Evolutionary conservation across 108 stramenopile species (phyloP), one percentile per base, ranked within the genome.

Genomic region (Nitzschia sp.): DNA sequence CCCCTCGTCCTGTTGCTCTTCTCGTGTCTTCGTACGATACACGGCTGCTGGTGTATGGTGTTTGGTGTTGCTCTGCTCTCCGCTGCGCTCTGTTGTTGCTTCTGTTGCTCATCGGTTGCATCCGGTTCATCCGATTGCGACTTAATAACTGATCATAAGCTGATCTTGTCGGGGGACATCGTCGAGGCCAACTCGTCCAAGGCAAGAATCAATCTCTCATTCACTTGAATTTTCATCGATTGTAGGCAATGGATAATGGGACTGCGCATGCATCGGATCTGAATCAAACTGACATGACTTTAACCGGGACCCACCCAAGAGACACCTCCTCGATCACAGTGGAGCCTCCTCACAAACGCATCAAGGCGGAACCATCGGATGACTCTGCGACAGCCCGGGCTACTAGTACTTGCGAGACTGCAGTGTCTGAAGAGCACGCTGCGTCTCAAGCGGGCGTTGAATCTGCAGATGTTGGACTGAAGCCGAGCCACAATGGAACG

Each of bases 321-420:
- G 48, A 50, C 4, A 21, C 4, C 4, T 5, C 48, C 19, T 50
- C 48, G 17, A 5, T 28, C 28, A 23, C 45, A 16, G 26, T 28
- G 17, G 67, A 68, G 52, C 71, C 71, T 25, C 53, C 50, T 35
- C 53, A 15, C n/a, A 73, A 73, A 28, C 63, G 64, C 5, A 58
- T 65, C 45, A 73, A 73, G 48, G 6, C 59, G 21, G 71, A 72
- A 46, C 8, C 59, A 19, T 47, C 11, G 11, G 59, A n/a, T 26
- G 32, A 6, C 17, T 11, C 17, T 50, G 48, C 48, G 19, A 50
- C 21, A 50, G 21, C 19, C 4, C 21, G 16, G 21, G 21, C 48
- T 21, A 50, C 21, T 16, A n/a, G n/a, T n/a, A n/a, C n/a, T n/a
- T n/a, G n/a, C n/a, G n/a, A n/a, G n/a, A n/a, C n/a, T n/a, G n/a